Evolutionary conservation across 1,284 basidiomycete species (phyloP), one percentile per base, ranked within the genome.

Genomic region (Golubevia sp.): DNA sequence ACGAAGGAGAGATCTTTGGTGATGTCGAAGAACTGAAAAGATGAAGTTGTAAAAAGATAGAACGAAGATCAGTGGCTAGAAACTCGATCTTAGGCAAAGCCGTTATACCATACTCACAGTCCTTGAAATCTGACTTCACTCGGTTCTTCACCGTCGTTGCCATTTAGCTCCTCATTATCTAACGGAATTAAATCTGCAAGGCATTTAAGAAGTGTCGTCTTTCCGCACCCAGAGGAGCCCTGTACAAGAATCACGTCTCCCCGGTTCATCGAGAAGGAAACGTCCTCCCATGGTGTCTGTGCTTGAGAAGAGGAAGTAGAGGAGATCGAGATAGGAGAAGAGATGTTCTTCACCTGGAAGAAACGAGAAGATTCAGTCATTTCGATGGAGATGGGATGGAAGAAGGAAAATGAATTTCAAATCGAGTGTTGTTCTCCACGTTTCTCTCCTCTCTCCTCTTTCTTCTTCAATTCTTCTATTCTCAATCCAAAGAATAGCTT

Each of bases 191-290:
- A 85, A 84, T 93, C 91, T 30, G 92, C 89, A 24, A 94, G 86
- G 71, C 91, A 92, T 82, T 93, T 94, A 52, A 94, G 79, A 51
- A 93, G 82, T 0, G 92, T 93, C 0, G 91, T 90, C 82, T 93
- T 93, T 86, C 90, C 90, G 30, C 86, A 86, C 13, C 92, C 92
- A 68, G 90, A 91, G 74, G 88, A 88, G 8, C 92, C 92, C 66
- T 89, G 89, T 24, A 93, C 74, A 18, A 92, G 86, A 23, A 92
- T 71, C 20, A 93, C 86, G 74, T 94, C 92, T 18, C 88, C 90
- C 78, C 90, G 87, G 49, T 90, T 85, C 34, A 93, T 85, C 4
- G 84, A 81, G 55, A 93, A 88, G 62, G 85, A 87, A 15, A 91
- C 85, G 64, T 88, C 84, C 48, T 87, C 84, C 21, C 21, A 52